Percentiles rank a stretch among this genome's conserved stretches.
Conservation (phyloP, 2,329 filamentous ascomycete genomes). For the Aspergillus caelatus region DNA sequence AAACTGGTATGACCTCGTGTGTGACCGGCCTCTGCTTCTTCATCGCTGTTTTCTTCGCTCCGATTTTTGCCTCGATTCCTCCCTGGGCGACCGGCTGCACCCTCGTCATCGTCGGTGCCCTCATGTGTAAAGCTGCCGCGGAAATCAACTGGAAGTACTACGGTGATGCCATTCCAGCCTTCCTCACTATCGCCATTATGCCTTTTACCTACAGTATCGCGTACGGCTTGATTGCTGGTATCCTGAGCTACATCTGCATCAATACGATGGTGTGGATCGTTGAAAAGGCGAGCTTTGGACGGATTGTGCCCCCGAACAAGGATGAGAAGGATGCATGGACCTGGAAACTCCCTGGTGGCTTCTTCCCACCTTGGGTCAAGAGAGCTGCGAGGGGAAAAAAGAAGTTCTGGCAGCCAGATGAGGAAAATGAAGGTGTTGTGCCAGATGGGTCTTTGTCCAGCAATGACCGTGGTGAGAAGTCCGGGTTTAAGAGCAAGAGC, state of each 20-base stretch:
- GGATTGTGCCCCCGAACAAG: conserved; percentile 74
- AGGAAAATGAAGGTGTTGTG: conserved; percentile 23
- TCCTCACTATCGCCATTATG: conserved; percentile 82
- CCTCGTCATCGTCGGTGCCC: conserved; percentile 82
- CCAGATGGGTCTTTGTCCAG: conserved; percentile 16
- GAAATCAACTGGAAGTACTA: conserved; percentile 90
- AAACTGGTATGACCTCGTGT: conserved; percentile 82
- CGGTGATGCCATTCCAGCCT: conserved; percentile 81
- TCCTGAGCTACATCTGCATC: conserved; percentile 74
- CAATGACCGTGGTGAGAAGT: conserved; percentile 21
- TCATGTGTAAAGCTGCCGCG: conserved; percentile 77
- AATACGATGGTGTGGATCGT: conserved; percentile 73
- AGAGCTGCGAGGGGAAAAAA: conserved; percentile 68
- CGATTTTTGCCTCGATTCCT: conserved; percentile 86
- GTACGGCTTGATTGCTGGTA: conserved; percentile 80
- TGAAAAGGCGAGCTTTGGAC: conserved; percentile 66
- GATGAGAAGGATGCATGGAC: conserved; percentile 79
- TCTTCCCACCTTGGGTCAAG: conserved; percentile 73
- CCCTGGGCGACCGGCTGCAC: conserved; percentile 88
- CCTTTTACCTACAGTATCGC: conserved; percentile 89
- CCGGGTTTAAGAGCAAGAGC: background rate
- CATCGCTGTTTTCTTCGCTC: conserved; percentile 84
- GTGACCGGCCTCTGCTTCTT: conserved; percentile 81
- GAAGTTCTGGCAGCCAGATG: conserved; percentile 66
- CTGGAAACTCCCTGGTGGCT: conserved; percentile 72